Conservation (phyloP, 371 early-diverging fungal genomes). For the Chytridium lagenaria region DNA sequence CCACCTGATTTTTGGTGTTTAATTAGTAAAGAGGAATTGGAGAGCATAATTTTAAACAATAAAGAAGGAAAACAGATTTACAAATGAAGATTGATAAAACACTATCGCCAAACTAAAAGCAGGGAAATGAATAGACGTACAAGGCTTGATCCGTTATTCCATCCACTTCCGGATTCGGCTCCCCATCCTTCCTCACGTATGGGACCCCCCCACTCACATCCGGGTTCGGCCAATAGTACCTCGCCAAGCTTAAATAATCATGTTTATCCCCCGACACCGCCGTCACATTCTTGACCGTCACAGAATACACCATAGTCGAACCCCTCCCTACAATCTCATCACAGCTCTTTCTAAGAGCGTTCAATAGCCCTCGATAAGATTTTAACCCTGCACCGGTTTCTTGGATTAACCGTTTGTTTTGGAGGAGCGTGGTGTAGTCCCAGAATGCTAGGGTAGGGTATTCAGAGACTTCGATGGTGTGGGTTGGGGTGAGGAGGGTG, state of each 20-base stretch:
- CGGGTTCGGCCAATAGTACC: constrained; percentile 60
- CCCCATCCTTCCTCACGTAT: constrained; percentile 56
- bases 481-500: background rate
- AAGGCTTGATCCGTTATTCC: constrained; percentile 47
- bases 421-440: background rate
- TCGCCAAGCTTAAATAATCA: constrained; percentile 63
- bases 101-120: background rate
- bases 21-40: background rate
- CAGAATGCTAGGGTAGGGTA: background rate
- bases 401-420: background rate
- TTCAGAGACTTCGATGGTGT: background rate
- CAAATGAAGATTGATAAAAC: background rate
- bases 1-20: constrained; percentile 3
- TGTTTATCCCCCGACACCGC: constrained; percentile 53
- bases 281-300: constrained; percentile 54
- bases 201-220: constrained; percentile 51
- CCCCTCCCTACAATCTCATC: background rate
- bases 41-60: no score
- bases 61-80: no score
- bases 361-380: background rate
- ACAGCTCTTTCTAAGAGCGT: background rate
- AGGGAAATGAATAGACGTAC: background rate
- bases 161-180: constrained; percentile 59
- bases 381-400: background rate
- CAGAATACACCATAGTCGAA: constrained; percentile 49